Evolutionary conservation across 2,329 filamentous ascomycete species (phyloP).

Genomic region (Lachnum nothofagi): DNA sequence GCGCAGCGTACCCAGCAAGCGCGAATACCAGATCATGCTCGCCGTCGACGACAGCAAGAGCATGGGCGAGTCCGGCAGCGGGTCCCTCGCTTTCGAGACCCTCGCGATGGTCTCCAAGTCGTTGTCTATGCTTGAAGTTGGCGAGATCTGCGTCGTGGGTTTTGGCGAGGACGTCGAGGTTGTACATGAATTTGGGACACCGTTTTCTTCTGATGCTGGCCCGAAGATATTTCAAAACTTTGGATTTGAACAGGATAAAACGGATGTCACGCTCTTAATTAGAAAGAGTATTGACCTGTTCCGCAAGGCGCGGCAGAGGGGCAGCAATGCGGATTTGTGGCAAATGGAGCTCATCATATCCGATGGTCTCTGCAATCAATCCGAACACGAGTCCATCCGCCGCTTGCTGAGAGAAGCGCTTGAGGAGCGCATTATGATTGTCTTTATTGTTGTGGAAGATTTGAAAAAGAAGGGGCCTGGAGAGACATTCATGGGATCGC

Average conservation of each 20-base stretch:
- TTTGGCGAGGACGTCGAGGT: conserved; percentile 82
- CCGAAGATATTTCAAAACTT: conserved; percentile 82
- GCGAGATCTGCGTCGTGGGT: conserved; percentile 84
- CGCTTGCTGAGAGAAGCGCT: conserved; percentile 79
- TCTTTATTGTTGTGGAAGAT: conserved; percentile 92
- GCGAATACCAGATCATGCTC: conserved; percentile 93
- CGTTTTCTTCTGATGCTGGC: conserved; percentile 76
- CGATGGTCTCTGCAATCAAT: conserved; percentile 81
- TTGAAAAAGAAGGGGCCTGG: conserved; percentile 45
- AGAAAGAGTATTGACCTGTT: conserved; percentile 75
- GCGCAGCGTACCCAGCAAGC: conserved; percentile 82
- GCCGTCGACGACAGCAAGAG: conserved; percentile 93
- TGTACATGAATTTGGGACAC: conserved; percentile 77
- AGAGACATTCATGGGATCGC: conserved; percentile 78
- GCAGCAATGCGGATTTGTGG: conserved; percentile 68
- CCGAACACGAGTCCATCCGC: conserved; percentile 75
- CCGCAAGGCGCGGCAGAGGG: conserved; percentile 60
- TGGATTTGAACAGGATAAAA: conserved; percentile 77
- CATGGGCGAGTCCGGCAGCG: conserved; percentile 78
- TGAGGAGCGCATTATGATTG: conserved; percentile 94
- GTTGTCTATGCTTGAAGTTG: conserved; percentile 87
- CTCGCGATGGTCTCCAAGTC: conserved; percentile 85
- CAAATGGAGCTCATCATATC: conserved; percentile 90
- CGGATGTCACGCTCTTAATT: conserved; percentile 77
- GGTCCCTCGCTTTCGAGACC: conserved; percentile 83